Conservation (phyloP, 768 basidiomycete genomes). For the Daedaleopsis sinensis region DNA sequence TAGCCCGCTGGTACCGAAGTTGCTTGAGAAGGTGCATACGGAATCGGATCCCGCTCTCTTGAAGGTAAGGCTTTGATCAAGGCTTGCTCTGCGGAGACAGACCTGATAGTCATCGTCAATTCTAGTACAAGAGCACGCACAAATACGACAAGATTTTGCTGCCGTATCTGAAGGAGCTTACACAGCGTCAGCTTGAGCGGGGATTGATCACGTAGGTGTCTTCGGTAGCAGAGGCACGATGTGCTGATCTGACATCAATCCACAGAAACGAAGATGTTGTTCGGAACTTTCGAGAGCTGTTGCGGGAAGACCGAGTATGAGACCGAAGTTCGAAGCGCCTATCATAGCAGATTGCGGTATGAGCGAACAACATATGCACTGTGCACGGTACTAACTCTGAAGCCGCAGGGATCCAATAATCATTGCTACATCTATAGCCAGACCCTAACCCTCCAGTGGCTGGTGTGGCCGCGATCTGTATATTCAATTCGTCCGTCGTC, state of each 20-base stretch:
- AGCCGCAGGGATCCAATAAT: no score
- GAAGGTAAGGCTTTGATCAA: conserved; percentile 24
- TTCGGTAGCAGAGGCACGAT: not conserved
- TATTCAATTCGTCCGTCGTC: no score
- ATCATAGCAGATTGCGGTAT: no score
- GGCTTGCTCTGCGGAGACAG: not conserved
- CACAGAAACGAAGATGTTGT: conserved; percentile 6
- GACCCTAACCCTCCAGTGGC: no score
- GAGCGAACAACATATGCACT: no score
- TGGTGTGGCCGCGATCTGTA: no score
- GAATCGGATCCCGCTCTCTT: conserved; percentile 31
- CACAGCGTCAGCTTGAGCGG: conserved; percentile 32
- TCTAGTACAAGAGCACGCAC: conserved; percentile 29
- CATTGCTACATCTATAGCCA: no score
- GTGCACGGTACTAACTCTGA: no score
- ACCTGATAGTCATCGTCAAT: not conserved
- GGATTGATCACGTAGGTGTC: conserved; percentile 35
- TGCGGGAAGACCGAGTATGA: conserved; percentile 4
- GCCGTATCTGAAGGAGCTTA: conserved; percentile 36
- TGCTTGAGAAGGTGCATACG: conserved; percentile 36
- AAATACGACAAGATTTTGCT: conserved; percentile 33
- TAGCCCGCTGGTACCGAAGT: conserved; percentile 35
- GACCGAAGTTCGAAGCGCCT: no score
- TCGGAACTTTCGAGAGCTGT: conserved; percentile 15
- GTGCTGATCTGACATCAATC: not conserved